Base-by-base conservation (phyloP, 148 eudicot species). In the Amaranthus palmeri region DNA sequence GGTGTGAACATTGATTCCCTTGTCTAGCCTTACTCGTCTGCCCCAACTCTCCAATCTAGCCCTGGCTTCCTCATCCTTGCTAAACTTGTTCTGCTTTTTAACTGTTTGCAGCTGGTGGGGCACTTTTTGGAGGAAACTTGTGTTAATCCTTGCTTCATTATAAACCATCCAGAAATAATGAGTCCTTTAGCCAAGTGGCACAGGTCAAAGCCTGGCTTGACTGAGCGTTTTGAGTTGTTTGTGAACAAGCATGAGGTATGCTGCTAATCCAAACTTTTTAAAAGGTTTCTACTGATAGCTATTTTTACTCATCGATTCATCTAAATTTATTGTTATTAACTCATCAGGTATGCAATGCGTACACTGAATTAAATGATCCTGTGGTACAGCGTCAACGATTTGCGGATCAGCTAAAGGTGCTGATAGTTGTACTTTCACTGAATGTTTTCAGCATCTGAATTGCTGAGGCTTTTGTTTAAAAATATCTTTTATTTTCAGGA, bases 321-420 rank as follows among this genome's bases (percentile, higher is more conserved):
- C 44, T n/a, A 52, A 52, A n/a, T 8, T 15, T 61, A 61, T 48
- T 44, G 8, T 48, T 44, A 9, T 43, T 54, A 25, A 25, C 51
- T 58, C 40, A 17, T n/a, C 46, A 92, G 97, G 78, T 92, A 60
- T 90, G 96, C 81, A 90, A 92, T 82, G 97, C 97, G 13, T 92
- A 92, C 84, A 92, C 96, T 4, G 96, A 92, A 77, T 70, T 92
- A 74, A 92, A 92, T 81, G 97, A 92, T 79, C 97, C 96, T 59
- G 92, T 88, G 13, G 92, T 90, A 71, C 97, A 92, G 76, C 91
- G 93, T 46, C 84, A 92, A 66, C 87, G 58, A 25, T 25, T 25
- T 25, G 36, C 36, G 36, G 36, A 25, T 0, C 36, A 25, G 36
- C 36, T 25, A 25, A 92, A 90, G 96, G 97, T 92, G 77, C 72